Evolutionary conservation across 208 protist genomes (phyloP).

Genomic region (Porcisia deanei): DNA sequence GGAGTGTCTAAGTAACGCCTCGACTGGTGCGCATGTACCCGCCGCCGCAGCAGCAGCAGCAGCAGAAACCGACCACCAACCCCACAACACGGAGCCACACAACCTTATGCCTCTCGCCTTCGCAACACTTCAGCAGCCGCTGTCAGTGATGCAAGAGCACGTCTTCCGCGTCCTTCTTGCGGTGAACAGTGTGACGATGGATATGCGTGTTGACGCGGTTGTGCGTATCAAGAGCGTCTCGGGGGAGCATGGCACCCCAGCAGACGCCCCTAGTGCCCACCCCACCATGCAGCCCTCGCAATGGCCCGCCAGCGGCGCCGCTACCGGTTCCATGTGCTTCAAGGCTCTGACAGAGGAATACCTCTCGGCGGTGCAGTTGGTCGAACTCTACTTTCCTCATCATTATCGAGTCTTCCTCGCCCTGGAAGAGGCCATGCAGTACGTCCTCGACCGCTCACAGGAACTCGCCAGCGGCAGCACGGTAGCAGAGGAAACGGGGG

Average conservation of each 20-base stretch:
- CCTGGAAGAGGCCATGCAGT: slow-evolving; percentile 40
- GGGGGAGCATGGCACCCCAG: neutral
- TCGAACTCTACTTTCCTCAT: slow-evolving; percentile 47
- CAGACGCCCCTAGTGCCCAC: neutral
- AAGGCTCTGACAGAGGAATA: neutral
- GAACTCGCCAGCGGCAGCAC: neutral
- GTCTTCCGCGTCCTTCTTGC: slow-evolving; percentile 28
- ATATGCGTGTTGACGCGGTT: slow-evolving; percentile 33
- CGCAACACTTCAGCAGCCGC: slow-evolving; percentile 32
- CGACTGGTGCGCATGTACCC: neutral
- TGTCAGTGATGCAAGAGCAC: slow-evolving; percentile 39
- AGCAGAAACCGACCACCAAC: neutral
- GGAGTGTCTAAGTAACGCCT: neutral
- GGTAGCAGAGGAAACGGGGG: neutral
- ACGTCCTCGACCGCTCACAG: slow-evolving; percentile 5
- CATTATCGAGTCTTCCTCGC: slow-evolving; percentile 34
- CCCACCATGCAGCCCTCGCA: neutral
- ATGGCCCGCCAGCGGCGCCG: neutral
- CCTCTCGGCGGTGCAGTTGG: slow-evolving; percentile 12
- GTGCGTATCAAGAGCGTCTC: slow-evolving; percentile 38
- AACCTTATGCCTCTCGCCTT: slow-evolving; percentile 12
- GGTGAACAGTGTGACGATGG: slow-evolving; percentile 11
- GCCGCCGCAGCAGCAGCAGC: neutral
- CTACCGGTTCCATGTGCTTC: slow-evolving; percentile 11
- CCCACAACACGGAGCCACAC: neutral